Base-by-base conservation (phyloP, 805 yeast species). In the Isabelozyma heimii region DNA sequence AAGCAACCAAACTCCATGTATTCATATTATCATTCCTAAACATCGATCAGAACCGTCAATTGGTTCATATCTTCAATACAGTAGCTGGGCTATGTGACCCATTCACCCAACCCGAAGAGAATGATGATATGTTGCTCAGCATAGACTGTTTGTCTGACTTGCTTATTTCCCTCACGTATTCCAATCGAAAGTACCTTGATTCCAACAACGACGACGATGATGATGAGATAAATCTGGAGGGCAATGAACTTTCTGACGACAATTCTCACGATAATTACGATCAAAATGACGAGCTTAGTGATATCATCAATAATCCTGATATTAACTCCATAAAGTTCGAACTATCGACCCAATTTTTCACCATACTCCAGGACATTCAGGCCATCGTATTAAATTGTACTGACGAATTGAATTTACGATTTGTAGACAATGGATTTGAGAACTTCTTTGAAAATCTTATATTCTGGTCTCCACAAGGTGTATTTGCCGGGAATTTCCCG, bases 21-120 rank as follows among this genome's bases (percentile, higher is more conserved):
- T 30, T 30, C 4, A 50, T 30, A 10, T 30, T 30, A 30, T 30
- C 35, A 30, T 30, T 30, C 3, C 4, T 30, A 13, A 13, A 54
- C 10, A 17, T 37, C n/a, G 49, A 51, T n/a, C 46, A 49, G 4
- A 61, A 60, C 38, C 44, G 45, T 13, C 44, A 49, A 35, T 47
- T 56, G 24, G 39, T 47, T n/a, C 56, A 51, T 26, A 52, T 58
- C 10, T 65, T 60, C 48, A 40, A 45, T n/a, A 56, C 58, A 1
- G 51, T 55, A 5, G 52, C 57, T 14, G 58, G 66, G n/a, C 49
- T 65, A 5, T 62, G 76, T 47, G 91, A 87, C 60, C 89, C 91
- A 2, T 70, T 77, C 55, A 83, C 91, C 0, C 89, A 85, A 55
- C 91, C 94, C 0, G 75, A 77, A 26, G 87, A 84, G 39, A 75